These are phyloP conservation scores for Trifolium dubium DNA, from an alignment of 306 rosid genomes.

Conservation along the genomic window DNA sequence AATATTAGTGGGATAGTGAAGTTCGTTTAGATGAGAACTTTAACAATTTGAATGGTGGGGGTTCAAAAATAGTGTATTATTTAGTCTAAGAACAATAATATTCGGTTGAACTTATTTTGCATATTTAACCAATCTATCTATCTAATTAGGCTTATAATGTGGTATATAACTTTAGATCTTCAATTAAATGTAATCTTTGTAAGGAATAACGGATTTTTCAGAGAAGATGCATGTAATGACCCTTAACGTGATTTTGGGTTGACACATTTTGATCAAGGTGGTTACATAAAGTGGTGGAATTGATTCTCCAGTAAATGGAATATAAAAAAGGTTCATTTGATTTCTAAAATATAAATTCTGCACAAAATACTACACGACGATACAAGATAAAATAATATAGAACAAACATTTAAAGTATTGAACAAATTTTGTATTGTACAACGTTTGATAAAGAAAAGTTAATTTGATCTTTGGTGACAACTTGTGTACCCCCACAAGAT, in stretches of 20 bases:
- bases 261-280: not conserved
- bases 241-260: conserved; percentile 1
- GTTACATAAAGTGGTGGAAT: not conserved
- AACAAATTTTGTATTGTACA: too few species aligned
- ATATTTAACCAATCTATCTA: conserved; percentile 32
- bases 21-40: not conserved
- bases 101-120: conserved; percentile 3
- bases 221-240: conserved; percentile 31
- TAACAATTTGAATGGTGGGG: not conserved
- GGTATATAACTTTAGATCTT: conserved; percentile 34
- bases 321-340: too few species aligned
- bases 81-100: conserved; percentile 2
- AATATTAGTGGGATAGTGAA: not conserved
- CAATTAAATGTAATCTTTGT: conserved; percentile 11
- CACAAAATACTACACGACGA: too few species aligned
- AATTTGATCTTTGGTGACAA: too few species aligned
- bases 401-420: too few species aligned
- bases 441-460: too few species aligned
- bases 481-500: too few species aligned
- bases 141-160: not conserved
- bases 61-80: conserved; percentile 11
- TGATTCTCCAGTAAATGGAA: not conserved
- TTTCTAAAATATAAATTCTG: too few species aligned
- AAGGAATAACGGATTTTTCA: conserved; percentile 27
- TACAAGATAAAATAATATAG: too few species aligned